Evolutionary conservation across 2,329 filamentous ascomycete species (phyloP), one percentile per base, ranked within the genome.

Genomic region (Sporothrix brasiliensis): DNA sequence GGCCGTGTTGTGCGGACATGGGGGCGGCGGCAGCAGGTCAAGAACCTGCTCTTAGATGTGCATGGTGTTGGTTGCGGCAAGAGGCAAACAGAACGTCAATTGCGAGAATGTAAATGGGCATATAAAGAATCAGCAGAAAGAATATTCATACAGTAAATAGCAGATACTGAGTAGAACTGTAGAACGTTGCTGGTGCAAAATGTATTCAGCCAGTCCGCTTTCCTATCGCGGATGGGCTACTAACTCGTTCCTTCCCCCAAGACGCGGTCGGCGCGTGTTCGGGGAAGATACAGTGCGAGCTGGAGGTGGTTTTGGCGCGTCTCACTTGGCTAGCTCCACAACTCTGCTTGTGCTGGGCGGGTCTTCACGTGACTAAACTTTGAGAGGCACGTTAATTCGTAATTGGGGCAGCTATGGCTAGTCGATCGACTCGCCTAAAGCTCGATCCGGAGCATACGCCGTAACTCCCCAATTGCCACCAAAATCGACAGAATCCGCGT

Each of bases 191-290:
- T 27, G 27, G 65, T 47, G 50, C 30, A 44, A 44, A 54, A 34
- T 68, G 50, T 56, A 52, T 58, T 58, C 52, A 30, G 34, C 34
- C 27, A 19, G 65, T 27, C 65, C 19, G 65, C 52, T 49, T 68
- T 68, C 66, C 66, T 34, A 34, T 49, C 39, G 39, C 30, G 52
- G 66, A 60, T 47, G 41, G 53, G 54, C 47, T 63, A 61, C 47
- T 41, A 21, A 27, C 63, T 52, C 52, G 63, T 54, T n/a, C 11
- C 21, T 68, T 47, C 49, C 53, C 54, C 39, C 56, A 19, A 58
- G 61, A 71, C 70, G 70, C 70, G 70, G 60, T 71, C 67, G 67
- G 66, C 65, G 70, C 70, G 69, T 67, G 70, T 67, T 47, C 13
- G 14, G 27, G 27, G 47, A 53, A 3, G 14, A 5, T 9, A 71